Conservation (phyloP, 352 stramenopile genomes). For the Pythium grandisporangium region DNA sequence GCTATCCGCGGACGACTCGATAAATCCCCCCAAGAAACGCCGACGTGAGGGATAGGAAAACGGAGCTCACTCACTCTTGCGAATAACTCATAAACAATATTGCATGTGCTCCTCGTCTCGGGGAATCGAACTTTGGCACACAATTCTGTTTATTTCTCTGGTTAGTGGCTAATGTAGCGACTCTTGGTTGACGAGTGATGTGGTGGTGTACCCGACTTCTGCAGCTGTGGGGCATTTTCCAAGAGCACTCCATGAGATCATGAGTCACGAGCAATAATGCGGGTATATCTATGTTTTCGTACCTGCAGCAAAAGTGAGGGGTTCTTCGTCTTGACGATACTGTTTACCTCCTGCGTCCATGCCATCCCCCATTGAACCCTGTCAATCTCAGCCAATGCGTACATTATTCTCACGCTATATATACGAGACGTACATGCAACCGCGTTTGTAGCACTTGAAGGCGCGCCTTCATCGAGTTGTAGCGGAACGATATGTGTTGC, state of each 20-base stretch:
- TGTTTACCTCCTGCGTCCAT: constrained; percentile 84
- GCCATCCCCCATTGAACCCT: neutral
- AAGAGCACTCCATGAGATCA: no score
- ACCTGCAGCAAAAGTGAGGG: constrained; percentile 90
- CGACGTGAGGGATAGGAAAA: no score
- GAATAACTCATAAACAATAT: no score
- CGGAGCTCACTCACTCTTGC: no score
- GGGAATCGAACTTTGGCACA: no score
- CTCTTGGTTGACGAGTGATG: constrained; percentile 26
- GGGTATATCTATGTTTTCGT: constrained; percentile 5
- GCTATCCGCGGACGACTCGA: no score
- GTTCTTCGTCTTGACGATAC: constrained; percentile 94
- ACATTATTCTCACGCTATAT: no score
- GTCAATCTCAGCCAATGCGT: no score
- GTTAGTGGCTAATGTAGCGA: constrained; percentile 58
- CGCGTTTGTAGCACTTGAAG: constrained; percentile 88
- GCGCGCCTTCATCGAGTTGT: constrained; percentile 91
- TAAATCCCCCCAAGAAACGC: no score
- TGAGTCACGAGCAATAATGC: neutral
- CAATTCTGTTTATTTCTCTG: constrained; percentile 1
- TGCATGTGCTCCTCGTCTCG: no score
- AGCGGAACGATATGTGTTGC: constrained; percentile 90
- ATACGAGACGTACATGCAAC: constrained; percentile 55
- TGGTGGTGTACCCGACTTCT: constrained; percentile 38
- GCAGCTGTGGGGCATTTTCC: constrained; percentile 37